phyloP scores from a whole-genome alignment of 2,329 filamentous ascomycete species.

The Alternaria postmessia region DNA sequence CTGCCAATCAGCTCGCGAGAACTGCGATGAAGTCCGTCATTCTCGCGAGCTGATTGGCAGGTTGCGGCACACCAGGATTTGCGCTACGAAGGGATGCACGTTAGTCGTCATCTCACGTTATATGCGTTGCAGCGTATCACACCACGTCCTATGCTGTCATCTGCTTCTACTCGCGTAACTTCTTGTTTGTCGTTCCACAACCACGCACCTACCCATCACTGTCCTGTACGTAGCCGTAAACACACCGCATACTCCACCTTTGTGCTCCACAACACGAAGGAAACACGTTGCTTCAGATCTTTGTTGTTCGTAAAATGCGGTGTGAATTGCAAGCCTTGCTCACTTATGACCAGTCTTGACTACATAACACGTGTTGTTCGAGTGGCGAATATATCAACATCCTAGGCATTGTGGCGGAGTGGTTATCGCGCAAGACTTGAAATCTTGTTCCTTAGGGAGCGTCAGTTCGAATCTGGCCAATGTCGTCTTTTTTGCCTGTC shows the following conservation, averaged over 20 bases:
- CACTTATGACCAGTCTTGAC: background rate
- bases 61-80: too few species aligned
- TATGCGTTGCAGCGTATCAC: too few species aligned
- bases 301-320: background rate
- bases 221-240: background rate
- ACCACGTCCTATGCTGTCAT: background rate
- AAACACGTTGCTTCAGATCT: background rate
- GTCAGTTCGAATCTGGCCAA: conserved; percentile 48
- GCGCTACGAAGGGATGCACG: too few species aligned
- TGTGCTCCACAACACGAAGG: background rate
- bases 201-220: background rate
- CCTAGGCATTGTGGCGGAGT: conserved; percentile 45
- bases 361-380: background rate
- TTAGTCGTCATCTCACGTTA: accelerated
- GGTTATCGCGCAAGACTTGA: conserved; percentile 52
- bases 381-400: background rate
- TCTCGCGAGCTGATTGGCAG: too few species aligned
- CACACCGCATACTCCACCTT: background rate
- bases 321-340: background rate
- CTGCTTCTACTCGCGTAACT: background rate
- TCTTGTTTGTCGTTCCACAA: background rate
- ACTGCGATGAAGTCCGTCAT: too few species aligned
- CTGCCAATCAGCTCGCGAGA: too few species aligned
- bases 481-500: conserved; percentile 31
- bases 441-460: conserved; percentile 51